phyloP scores from a whole-genome alignment of 768 basidiomycete genomes.

The Mycena venus region DNA sequence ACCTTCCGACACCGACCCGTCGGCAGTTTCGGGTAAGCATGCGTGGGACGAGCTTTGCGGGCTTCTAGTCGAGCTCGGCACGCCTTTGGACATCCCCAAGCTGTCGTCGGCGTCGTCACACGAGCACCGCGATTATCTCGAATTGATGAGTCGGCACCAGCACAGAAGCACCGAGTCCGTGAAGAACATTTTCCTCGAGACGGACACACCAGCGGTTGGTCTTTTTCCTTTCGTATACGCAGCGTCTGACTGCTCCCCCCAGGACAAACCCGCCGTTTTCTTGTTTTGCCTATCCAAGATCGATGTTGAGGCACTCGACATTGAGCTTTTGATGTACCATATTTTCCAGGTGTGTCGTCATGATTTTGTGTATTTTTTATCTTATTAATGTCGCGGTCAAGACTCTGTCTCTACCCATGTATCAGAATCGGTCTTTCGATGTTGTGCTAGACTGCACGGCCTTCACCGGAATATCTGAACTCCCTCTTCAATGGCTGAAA shows the following conservation, averaged over 20 bases:
- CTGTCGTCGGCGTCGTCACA: slow-evolving; percentile 61
- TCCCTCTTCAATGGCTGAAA: slow-evolving; percentile 87
- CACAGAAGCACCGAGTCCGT: slow-evolving; percentile 74
- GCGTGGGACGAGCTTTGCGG: slow-evolving; percentile 88
- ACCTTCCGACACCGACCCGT: slow-evolving; percentile 69
- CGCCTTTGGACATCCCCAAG: slow-evolving; percentile 75
- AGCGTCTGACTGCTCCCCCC: slow-evolving; percentile 7
- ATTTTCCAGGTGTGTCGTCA: slow-evolving; percentile 72
- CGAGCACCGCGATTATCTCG: slow-evolving; percentile 75
- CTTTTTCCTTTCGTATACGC: background rate
- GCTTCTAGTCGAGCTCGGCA: slow-evolving; percentile 82
- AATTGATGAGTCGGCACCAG: slow-evolving; percentile 74
- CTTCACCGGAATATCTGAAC: slow-evolving; percentile 80
- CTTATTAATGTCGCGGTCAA: slow-evolving; percentile 37
- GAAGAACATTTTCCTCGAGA: slow-evolving; percentile 74
- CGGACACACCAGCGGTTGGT: slow-evolving; percentile 60
- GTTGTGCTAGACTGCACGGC: slow-evolving; percentile 87
- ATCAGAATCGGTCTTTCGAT: slow-evolving; percentile 69
- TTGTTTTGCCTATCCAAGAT: slow-evolving; percentile 76
- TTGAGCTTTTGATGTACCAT: slow-evolving; percentile 83
- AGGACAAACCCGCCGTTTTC: slow-evolving; percentile 69
- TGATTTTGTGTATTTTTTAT: background rate
- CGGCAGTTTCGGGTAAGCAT: slow-evolving; percentile 76
- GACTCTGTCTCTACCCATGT: slow-evolving; percentile 65
- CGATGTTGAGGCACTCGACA: slow-evolving; percentile 84